Evolutionary conservation across 805 yeast genomes (phyloP), one percentile per base, ranked within the genome.

Genomic region (Metschnikowia vanudenii): DNA sequence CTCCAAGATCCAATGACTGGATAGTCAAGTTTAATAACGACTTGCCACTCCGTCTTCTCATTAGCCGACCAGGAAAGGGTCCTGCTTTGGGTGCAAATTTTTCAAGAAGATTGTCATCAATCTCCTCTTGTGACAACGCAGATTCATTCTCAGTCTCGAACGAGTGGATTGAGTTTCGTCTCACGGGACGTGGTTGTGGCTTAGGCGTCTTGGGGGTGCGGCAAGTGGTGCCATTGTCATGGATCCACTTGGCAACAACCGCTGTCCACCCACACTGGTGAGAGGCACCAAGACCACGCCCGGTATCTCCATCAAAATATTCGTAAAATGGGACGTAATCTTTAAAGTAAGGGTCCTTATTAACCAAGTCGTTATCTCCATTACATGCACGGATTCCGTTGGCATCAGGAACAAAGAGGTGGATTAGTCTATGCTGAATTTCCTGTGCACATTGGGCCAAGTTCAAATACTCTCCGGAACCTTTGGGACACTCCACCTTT

Each of bases 201-300:
- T 52, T 56, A 13, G 58, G 58, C 13, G 59, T 55, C 43, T 55
- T 55, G n/a, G 82, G 80, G 18, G 75, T 60, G 51, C 82, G 67
- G 61, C 84, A 81, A 0, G 88, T 77, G 38, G 81, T 76, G 49
- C 96, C 96, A 37, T 87, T 86, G 67, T 91, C 92, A 62, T 87
- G 94, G 60, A 91, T 88, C 80, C 90, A 81, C 67, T 92, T 86
- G 36, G 96, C 96, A 43, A 89, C 94, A 38, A 91, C 75, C 0
- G 96, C 91, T 1, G 97, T 90, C 97, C 97, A 90, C 11, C 97
- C 97, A 74, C 90, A 85, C 69, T 90, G 97, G 71, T 91, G 96
- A 43, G 90, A 82, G 1, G 96, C 89, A 29, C 97, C 97, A 47
- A 90, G 69, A 5, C 97, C 97, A 55, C 96, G 79, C 33, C 97